phyloP scores from a whole-genome alignment of 176 grass and related monocot genomes.

The Eragrostis nindensis region DNA sequence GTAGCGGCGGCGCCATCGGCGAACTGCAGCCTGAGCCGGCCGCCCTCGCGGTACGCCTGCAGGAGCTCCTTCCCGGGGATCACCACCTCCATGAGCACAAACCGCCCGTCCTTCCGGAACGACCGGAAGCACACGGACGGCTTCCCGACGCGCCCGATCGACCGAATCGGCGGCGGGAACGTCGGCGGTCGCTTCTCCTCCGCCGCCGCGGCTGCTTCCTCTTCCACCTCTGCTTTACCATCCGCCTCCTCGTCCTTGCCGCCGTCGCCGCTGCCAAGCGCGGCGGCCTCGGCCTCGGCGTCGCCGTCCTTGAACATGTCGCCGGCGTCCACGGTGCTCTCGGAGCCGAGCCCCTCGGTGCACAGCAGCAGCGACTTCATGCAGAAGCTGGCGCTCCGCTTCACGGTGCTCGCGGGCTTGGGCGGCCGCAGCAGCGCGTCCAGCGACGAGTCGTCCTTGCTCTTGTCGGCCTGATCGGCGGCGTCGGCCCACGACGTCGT shows the following conservation, averaged over 20 bases:
- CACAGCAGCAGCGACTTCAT: conserved; percentile 58
- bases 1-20: conserved; percentile 25
- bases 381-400: conserved; percentile 63
- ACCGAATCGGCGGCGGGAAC: conserved; percentile 79
- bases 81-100: conserved; percentile 72
- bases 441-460: conserved; percentile 56
- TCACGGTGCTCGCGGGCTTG: conserved; percentile 29
- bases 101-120: conserved; percentile 55
- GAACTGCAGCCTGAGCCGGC: conserved; percentile 70
- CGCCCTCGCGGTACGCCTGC: conserved; percentile 65
- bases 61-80: conserved; percentile 71
- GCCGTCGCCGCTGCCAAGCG: not conserved
- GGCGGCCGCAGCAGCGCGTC: conserved; percentile 50
- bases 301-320: conserved; percentile 61
- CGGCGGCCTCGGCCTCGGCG: conserved; percentile 7
- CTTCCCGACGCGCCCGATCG: conserved; percentile 66
- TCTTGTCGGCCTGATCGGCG: conserved; percentile 37
- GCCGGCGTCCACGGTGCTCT: conserved; percentile 78
- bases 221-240: not conserved
- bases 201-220: not conserved
- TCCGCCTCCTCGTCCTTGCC: not conserved
- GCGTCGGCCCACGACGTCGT: conserved; percentile 36
- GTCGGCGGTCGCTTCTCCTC: not conserved
- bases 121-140: conserved; percentile 66
- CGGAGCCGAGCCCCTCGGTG: conserved; percentile 86